Evolutionary conservation across 2,329 filamentous ascomycete species (phyloP).

Genomic region (Cordyceps javanica): DNA sequence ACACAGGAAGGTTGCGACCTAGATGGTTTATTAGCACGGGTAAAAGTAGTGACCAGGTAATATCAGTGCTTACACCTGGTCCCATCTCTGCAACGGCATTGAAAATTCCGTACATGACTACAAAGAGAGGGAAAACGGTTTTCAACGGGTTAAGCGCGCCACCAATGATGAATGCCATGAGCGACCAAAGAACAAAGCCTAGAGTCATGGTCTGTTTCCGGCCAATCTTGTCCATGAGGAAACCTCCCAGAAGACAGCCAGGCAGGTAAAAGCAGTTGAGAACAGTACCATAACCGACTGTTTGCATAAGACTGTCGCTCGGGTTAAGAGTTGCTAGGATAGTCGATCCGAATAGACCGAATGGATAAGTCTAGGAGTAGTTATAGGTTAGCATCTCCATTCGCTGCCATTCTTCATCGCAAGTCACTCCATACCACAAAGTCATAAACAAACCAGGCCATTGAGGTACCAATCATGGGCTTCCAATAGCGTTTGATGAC

Average conservation of each 20-base stretch:
- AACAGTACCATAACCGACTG: conserved; percentile 19
- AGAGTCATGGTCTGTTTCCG: conserved; percentile 23
- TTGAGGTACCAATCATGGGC: conserved; percentile 43
- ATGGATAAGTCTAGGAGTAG: conserved; percentile 19
- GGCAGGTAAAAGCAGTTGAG: conserved; percentile 19
- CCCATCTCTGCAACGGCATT: conserved; percentile 26
- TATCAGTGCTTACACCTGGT: conserved; percentile 36
- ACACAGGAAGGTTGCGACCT: conserved; percentile 36
- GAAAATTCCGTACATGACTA: conserved; percentile 46
- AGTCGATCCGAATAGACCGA: conserved; percentile 21
- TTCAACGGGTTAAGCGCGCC: conserved; percentile 40
- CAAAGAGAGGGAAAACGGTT: conserved; percentile 41
- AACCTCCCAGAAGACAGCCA: conserved; percentile 31
- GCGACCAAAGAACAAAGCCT: conserved; percentile 19
- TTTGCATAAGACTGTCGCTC: conserved; percentile 17
- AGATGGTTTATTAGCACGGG: conserved; percentile 19
- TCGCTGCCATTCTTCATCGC: too few species aligned
- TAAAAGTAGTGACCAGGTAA: too few species aligned
- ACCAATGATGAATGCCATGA: conserved; percentile 45
- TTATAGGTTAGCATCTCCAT: background rate
- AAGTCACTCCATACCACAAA: conserved; percentile 16
- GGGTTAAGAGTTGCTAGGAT: conserved; percentile 19
- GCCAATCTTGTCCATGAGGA: conserved; percentile 33
- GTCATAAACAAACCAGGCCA: conserved; percentile 42
- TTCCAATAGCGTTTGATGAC: conserved; percentile 33